These are phyloP conservation scores for Quercus parvula DNA, from an alignment of 306 rosid genomes.

Conservation along the genomic window DNA sequence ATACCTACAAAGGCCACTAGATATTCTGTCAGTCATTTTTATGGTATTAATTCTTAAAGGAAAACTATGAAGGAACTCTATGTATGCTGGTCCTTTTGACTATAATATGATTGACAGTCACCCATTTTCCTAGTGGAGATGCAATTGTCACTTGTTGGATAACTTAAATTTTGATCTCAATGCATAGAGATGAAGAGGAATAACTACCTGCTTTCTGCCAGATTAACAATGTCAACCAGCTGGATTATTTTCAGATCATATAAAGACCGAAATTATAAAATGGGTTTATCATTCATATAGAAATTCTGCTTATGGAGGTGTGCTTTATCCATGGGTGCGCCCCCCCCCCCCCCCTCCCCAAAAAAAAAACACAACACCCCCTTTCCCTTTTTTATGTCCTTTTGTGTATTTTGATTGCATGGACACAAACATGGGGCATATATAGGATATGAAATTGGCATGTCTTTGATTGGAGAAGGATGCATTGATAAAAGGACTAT, in stretches of 20 bases:
- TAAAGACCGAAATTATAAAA: too few relatives aligned
- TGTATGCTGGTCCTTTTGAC: background rate
- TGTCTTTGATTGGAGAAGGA: background rate
- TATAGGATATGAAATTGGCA: background rate
- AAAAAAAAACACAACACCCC: too few relatives aligned
- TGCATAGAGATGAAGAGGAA: background rate
- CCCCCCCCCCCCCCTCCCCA: too few relatives aligned
- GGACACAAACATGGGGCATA: background rate
- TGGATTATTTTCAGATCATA: background rate
- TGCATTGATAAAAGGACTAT: background rate
- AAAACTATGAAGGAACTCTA: background rate
- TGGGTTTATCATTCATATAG: too few relatives aligned
- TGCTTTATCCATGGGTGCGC: too few relatives aligned
- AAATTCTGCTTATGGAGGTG: too few relatives aligned
- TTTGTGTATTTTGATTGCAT: background rate
- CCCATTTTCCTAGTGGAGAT: background rate
- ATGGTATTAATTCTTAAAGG: background rate
- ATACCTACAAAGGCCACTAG: too few relatives aligned
- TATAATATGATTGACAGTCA: background rate
- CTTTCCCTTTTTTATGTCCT: background rate
- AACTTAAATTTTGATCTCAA: background rate
- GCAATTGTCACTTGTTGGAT: background rate
- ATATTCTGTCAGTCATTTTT: background rate
- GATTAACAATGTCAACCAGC: background rate
- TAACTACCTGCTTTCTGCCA: background rate